Base-by-base conservation (phyloP, 352 stramenopile species). In the Pythium apleroticum region DNA sequence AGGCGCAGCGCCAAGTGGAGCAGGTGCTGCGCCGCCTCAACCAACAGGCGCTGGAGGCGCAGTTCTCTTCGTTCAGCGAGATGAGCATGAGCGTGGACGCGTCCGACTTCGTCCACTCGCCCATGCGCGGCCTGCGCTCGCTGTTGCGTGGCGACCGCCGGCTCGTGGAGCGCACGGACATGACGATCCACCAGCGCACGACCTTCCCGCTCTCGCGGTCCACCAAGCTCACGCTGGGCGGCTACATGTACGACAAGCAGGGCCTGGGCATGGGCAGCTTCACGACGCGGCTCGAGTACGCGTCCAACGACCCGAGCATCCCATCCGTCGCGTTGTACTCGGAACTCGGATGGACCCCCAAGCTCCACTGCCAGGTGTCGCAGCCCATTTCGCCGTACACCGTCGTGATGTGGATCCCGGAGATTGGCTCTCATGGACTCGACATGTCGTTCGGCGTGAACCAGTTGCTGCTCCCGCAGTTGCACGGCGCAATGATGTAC, bases 181-280 rank as follows among this genome's bases (percentile, higher is more conserved):
- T 91, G 81, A 89, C 77, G 43, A 84, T 95, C 60, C 81, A 89
- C 68, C 86, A 95, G 56, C 85, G 82, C 39, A 90, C 83, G 27
- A 76, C 60, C 6, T 86, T 95, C 61, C 80, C 80, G 30, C 53
- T 95, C 10, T 81, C 78, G 22, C 78, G 71, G 41, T 71, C 65
- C 19, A 80, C 85, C 25, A 81, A 77, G 43, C 59, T 92, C 54
- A 90, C 84, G 25, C 52, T 95, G 17, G 86, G 86, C 31, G 86
- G 82, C n/a, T 95, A 89, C 66, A 81, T 93, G 77, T 91, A 88
- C 68, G 86, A 92, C 72, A 91, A 89, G 72, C 70, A 81, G 19
- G 84, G 84, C 0, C 62, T 94, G 14, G 79, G 78, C n/a, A 80
- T 91, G 64, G 86, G 86, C 59, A 80, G 72, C 46, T 78, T 94